phyloP scores from a whole-genome alignment of 2,329 filamentous ascomycete genomes.

The Cladophialophora chaetospira region DNA sequence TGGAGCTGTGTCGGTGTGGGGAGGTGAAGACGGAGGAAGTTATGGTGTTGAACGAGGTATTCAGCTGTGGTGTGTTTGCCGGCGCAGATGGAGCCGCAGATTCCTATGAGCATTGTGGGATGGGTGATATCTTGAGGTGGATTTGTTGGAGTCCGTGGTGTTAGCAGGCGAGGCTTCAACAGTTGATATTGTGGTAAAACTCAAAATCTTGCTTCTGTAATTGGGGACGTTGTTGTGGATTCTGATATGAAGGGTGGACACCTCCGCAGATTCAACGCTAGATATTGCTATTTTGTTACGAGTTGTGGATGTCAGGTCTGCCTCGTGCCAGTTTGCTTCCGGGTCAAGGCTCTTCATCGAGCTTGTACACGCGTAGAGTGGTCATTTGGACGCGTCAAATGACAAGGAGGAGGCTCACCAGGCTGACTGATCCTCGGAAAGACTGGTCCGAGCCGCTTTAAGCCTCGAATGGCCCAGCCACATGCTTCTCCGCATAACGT shows the following conservation, averaged over 20 bases:
- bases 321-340: no score
- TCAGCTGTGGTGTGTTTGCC: constrained; percentile 88
- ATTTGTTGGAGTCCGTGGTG: no score
- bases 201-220: no score
- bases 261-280: no score
- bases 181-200: no score
- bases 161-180: no score
- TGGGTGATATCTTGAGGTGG: no score
- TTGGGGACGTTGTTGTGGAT: no score
- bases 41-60: constrained; percentile 81
- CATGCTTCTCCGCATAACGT: neutral
- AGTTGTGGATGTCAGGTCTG: no score
- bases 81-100: constrained; percentile 74
- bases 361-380: constrained; percentile 32
- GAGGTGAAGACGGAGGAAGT: constrained; percentile 74
- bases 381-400: constrained; percentile 17
- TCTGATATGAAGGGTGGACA: no score
- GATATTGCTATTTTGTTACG: no score
- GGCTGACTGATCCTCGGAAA: neutral
- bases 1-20: constrained; percentile 42
- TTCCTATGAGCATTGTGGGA: constrained; percentile 57
- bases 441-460: neutral
- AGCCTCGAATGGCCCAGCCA: neutral
- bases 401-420: neutral
- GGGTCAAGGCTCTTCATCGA: no score